Percentiles rank a stretch among this genome's conserved stretches.
phyloP scores from a whole-genome alignment of 495 filamentous ascomycete genomes.

The Friedmanniomyces endolithicus region DNA sequence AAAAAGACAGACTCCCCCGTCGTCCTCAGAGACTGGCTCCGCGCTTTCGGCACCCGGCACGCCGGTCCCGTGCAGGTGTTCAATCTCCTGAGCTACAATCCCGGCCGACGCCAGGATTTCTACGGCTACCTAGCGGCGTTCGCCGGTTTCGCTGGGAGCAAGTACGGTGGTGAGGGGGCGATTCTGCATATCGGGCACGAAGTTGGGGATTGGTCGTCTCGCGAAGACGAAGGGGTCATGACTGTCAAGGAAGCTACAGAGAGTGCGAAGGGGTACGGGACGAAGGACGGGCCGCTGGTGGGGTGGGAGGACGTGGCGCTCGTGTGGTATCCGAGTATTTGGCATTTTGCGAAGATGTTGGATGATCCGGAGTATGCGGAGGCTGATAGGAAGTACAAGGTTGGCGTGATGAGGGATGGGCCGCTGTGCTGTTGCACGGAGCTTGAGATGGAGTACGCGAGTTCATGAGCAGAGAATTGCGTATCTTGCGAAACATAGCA shows the following conservation, averaged over 20 bases:
- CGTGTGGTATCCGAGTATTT: constrained; percentile 10
- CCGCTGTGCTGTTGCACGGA: constrained; percentile 3
- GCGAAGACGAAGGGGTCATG: background rate
- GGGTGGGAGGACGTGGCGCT: constrained; percentile 7
- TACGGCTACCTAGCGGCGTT: constrained; percentile 6
- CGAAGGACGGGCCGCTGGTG: background rate
- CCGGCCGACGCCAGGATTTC: background rate
- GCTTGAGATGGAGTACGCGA: background rate
- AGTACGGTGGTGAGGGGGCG: background rate
- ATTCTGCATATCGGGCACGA: background rate
- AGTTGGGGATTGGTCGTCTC: background rate
- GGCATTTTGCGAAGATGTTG: constrained; percentile 14
- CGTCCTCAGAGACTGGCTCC: constrained; percentile 5
- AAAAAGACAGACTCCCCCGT: background rate
- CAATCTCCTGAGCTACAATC: constrained; percentile 1
- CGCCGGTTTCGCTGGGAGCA: background rate
- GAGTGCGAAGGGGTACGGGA: background rate
- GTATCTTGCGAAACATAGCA: background rate
- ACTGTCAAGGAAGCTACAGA: background rate
- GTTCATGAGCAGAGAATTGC: background rate
- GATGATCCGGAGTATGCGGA: constrained; percentile 12
- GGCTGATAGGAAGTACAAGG: constrained; percentile 10
- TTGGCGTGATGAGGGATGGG: constrained; percentile 6
- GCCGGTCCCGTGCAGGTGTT: constrained; percentile 8
- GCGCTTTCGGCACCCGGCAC: constrained; percentile 1